These are phyloP conservation scores for Phytophthora tubulina DNA, from an alignment of 352 stramenopile species.

Conservation along the genomic window DNA sequence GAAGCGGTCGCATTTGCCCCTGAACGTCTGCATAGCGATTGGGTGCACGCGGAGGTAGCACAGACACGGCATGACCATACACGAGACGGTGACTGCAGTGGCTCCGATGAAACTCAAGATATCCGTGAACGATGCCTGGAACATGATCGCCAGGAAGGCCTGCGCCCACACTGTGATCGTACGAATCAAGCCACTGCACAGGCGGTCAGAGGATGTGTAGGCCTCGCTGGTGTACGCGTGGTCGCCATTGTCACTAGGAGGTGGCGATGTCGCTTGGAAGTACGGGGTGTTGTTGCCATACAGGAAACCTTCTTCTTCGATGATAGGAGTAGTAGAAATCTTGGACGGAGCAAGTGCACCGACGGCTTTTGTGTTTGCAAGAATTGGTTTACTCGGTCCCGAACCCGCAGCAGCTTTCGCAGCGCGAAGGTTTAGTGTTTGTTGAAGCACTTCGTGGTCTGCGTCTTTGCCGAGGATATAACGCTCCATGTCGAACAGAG, in stretches of 20 bases:
- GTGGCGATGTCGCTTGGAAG: conserved; percentile 45
- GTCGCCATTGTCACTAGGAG: conserved; percentile 22
- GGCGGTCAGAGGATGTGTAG: conserved; percentile 54
- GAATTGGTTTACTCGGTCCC: conserved; percentile 51
- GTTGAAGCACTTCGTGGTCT: conserved; percentile 65
- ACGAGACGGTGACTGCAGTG: conserved; percentile 72
- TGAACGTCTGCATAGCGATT: conserved; percentile 57
- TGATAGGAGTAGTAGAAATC: conserved; percentile 39
- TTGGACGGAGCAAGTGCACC: conserved; percentile 7
- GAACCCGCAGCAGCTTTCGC: conserved; percentile 35
- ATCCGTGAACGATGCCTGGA: conserved; percentile 77
- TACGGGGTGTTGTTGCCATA: conserved; percentile 61
- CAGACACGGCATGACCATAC: conserved; percentile 83
- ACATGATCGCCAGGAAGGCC: conserved; percentile 66
- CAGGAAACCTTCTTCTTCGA: conserved; percentile 60
- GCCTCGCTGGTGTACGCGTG: conserved; percentile 13
- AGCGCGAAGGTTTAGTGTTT: conserved; percentile 48
- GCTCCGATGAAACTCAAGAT: conserved; percentile 76
- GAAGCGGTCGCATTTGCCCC: conserved; percentile 56
- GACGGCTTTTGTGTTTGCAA: conserved; percentile 27
- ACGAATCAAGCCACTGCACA: conserved; percentile 64
- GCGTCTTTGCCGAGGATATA: conserved; percentile 68
- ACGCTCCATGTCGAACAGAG: conserved; percentile 72
- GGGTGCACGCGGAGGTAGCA: conserved; percentile 79
- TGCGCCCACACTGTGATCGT: conserved; percentile 56